A percentile compares a stretch with the other conserved stretches of the same genome.
Conservation (phyloP, 2,329 filamentous ascomycete species). For the Paramyrothecium sp. region DNA sequence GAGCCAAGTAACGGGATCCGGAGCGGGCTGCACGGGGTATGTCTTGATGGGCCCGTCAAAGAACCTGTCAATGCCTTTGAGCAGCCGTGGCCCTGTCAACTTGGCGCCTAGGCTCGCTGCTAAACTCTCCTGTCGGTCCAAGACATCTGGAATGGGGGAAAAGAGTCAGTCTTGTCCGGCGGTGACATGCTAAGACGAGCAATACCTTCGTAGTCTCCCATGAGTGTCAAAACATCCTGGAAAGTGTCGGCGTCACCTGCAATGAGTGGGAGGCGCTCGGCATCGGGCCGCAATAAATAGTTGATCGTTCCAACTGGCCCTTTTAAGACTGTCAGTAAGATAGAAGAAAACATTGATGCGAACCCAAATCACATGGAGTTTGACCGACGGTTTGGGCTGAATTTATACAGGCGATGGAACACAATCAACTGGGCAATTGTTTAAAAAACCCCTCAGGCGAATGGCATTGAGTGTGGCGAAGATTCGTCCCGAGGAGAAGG, state of each 20-base stretch:
- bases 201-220: slow-evolving; percentile 73
- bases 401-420: too few relatives aligned
- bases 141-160: slow-evolving; percentile 53
- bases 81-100: slow-evolving; percentile 75
- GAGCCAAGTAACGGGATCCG: slow-evolving; percentile 71
- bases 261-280: slow-evolving; percentile 47
- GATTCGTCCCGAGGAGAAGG: too few relatives aligned
- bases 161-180: slow-evolving; percentile 11
- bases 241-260: slow-evolving; percentile 65
- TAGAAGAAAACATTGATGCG: not conserved
- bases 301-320: slow-evolving; percentile 42
- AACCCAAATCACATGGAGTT: not conserved
- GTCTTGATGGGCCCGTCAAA: slow-evolving; percentile 76
- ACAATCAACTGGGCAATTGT: too few relatives aligned
- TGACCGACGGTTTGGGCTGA: too few relatives aligned
- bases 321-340: slow-evolving; percentile 18
- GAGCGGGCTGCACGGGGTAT: slow-evolving; percentile 52
- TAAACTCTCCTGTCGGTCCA: slow-evolving; percentile 83
- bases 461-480: too few relatives aligned
- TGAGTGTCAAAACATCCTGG: slow-evolving; percentile 67
- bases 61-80: slow-evolving; percentile 82
- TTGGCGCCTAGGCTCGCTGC: slow-evolving; percentile 83
- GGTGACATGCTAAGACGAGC: not conserved
- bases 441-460: too few relatives aligned
- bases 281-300: slow-evolving; percentile 46